Base-by-base conservation (phyloP, 768 basidiomycete species). In the Trametes maxima region DNA sequence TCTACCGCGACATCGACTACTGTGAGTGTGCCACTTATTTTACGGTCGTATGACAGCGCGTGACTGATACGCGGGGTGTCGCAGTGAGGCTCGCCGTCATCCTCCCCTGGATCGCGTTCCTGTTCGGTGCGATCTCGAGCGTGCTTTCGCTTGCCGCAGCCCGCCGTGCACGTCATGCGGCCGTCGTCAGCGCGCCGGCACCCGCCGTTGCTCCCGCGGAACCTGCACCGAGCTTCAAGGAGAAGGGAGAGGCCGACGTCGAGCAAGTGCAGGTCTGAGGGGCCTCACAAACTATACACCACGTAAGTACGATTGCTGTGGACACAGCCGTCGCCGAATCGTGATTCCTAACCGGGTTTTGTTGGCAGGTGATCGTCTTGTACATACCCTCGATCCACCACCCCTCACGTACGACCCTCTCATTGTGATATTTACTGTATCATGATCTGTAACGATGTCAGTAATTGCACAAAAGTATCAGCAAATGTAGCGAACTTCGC, bases 61-160 rank as follows among this genome's bases (percentile, higher is more conserved):
- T n/a, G 46, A 28, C 39, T 59, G 22, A 62, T 24, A 28, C 11
- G 12, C 19, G 5, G 11, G 8, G 25, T 25, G 54, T 57, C 50
- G 6, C 63, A 87, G 85, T 85, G 65, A 74, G 73, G 47, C 72
- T 80, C 24, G 67, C 81, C 19, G 81, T 82, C 1, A 77, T 84
- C 59, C 66, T 85, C 33, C 81, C 83, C 0, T 87, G 85, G 85
- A 73, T 83, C 63, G 67, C 82, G 0, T 61, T 80, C 62, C 64
- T 82, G 6, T 80, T 79, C 60, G 72, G 76, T 17, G 36, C 72
- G 48, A 70, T 73, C 52, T 68, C 81, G 10, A 74, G 78, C 21
- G 66, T 70, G 33, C 69, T 79, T 51, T 64, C 76, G 7, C 75
- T 76, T 56, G 16, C 72, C 2, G 73, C 78, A 16, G 68, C 74